Base-by-base conservation (phyloP, 441 rosid genomes). In the Biscutella laevigata region DNA sequence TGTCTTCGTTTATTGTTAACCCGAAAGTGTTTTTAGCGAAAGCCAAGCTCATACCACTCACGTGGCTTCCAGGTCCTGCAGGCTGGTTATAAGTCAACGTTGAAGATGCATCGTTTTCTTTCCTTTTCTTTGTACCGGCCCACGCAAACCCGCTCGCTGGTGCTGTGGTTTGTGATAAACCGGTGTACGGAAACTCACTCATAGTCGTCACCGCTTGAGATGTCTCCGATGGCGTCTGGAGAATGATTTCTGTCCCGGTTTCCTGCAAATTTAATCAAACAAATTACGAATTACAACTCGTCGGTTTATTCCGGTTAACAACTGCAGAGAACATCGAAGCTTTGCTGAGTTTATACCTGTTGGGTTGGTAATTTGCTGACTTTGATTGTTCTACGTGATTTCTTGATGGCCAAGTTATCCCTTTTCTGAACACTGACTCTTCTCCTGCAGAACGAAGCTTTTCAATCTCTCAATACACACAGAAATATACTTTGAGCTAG, bases 81-180 rank as follows among this genome's bases (percentile, higher is more conserved):
- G 64, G 79, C 36, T 61, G 82, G 36, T 68, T 70, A 59, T 59
- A 73, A 2, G 94, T 83, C 50, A 84, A 35, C 20, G 82, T 66
- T 6, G 91, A 69, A 32, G 37, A 35, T 30, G 62, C 50, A 43
- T 82, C 82, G 22, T 61, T 61, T 43, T 80, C 86, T 61, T 75
- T 73, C 36, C 53, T 76, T 62, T 66, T 79, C 73, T 78, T 83
- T 2, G 75, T n/a, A 11, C 65, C 70, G 3, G 70, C 84, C 95
- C 95, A 86, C 17, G 95, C 76, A 33, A 83, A 85, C 48, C 91
- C 83, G 20, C 80, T 79, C 36, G 96, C 65, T 19, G 71, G 71
- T 14, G 74, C 84, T 7, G 78, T 62, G 19, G 75, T 64, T 57
- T 71, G 86, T n/a, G 74, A 75, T 26, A 86, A 82, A 7, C 68